phyloP scores from a whole-genome alignment of 1,139 yeast species.

The Blastobotrys proliferans region DNA sequence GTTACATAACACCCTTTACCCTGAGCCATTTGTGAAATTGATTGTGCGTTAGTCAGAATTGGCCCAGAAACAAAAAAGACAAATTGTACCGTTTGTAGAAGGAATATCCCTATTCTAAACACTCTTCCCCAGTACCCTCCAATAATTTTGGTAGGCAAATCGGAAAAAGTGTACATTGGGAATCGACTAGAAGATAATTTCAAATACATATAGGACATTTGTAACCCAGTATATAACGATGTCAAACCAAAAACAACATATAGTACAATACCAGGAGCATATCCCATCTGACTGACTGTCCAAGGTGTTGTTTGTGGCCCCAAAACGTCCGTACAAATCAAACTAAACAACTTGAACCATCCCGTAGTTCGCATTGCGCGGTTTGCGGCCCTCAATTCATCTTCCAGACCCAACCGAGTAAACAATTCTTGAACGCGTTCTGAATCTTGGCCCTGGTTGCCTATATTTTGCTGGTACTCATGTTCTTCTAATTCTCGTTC shows the following conservation, averaged over 20 bases:
- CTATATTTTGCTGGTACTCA: background rate
- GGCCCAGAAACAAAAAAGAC: constrained; percentile 42
- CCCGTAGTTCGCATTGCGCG: constrained; percentile 31
- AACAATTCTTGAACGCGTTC: background rate
- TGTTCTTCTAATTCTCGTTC: background rate
- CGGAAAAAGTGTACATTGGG: constrained; percentile 41
- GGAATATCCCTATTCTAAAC: constrained; percentile 33
- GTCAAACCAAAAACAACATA: constrained; percentile 38
- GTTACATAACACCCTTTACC: too few relatives aligned
- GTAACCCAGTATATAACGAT: constrained; percentile 40
- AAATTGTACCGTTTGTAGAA: constrained; percentile 40
- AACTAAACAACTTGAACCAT: constrained; percentile 39
- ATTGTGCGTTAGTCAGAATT: too few relatives aligned
- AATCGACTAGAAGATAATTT: constrained; percentile 39
- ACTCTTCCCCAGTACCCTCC: constrained; percentile 36
- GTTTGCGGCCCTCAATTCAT: background rate
- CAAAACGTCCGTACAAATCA: constrained; percentile 44
- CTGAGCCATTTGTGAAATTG: too few relatives aligned
- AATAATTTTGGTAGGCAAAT: constrained; percentile 27
- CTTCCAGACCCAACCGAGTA: constrained; percentile 8
- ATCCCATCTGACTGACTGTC: constrained; percentile 41
- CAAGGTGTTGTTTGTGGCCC: constrained; percentile 45
- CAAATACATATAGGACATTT: constrained; percentile 33
- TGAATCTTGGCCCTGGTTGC: background rate
- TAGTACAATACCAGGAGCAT: constrained; percentile 41